phyloP scores from a whole-genome alignment of 1,284 basidiomycete genomes.

The Trichosporon coremiiforme region DNA sequence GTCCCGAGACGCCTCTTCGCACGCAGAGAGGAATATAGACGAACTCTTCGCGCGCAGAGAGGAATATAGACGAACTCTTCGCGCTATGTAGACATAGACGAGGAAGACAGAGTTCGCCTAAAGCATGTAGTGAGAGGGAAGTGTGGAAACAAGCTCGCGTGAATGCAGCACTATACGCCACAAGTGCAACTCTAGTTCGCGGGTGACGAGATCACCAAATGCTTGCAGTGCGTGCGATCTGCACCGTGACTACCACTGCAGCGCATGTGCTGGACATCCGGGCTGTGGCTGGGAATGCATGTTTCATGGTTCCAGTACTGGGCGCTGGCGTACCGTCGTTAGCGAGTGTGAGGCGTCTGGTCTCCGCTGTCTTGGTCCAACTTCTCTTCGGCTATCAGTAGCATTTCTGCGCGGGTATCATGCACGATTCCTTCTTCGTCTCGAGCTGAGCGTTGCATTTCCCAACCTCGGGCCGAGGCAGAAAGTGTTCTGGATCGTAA shows the following conservation, averaged over 20 bases:
- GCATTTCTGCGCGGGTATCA: not conserved
- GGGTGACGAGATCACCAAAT: too few species aligned
- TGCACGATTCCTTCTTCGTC: not conserved
- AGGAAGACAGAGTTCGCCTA: not conserved
- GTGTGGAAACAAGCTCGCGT: not conserved
- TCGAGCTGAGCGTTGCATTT: not conserved
- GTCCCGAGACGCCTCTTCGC: not conserved
- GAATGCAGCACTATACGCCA: not conserved
- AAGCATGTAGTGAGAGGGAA: not conserved
- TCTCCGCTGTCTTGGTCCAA: not conserved
- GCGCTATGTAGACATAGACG: not conserved
- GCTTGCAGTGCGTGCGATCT: not conserved
- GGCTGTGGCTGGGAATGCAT: not conserved
- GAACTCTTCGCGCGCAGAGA: not conserved
- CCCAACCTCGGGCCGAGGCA: not conserved
- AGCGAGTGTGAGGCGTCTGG: not conserved
- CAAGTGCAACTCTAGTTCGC: not conserved
- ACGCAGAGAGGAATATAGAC: not conserved
- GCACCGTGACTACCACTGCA: not conserved
- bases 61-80: not conserved
- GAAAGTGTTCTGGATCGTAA: not conserved
- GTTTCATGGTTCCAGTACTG: not conserved
- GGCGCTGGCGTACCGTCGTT: too few species aligned
- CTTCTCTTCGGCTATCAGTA: not conserved
- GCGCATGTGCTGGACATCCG: not conserved